Percentiles rank a stretch among this genome's conserved stretches.
These are phyloP conservation scores for Striga asiatica DNA, from an alignment of 257 asterid genomes.

Conservation along the genomic window DNA sequence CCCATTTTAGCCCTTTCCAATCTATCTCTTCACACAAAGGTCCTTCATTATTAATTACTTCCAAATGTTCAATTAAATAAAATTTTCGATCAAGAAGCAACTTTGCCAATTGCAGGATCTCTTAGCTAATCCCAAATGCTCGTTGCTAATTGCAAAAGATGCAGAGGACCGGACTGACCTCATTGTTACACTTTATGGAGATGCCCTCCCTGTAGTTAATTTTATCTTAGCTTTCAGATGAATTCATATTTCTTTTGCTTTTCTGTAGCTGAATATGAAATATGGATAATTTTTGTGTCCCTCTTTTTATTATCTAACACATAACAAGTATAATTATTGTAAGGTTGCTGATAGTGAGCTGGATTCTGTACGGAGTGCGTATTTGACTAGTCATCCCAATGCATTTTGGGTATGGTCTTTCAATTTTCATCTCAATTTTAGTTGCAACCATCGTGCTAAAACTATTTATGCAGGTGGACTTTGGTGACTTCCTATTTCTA, in stretches of 20 bases:
- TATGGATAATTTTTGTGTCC: too few relatives aligned
- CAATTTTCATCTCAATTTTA: background rate
- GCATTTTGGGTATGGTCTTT: background rate
- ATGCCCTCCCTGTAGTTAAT: background rate
- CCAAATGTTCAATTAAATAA: too few relatives aligned
- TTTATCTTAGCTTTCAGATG: background rate
- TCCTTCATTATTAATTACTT: too few relatives aligned
- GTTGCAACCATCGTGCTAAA: background rate
- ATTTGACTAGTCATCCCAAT: background rate
- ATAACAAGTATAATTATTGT: too few relatives aligned
- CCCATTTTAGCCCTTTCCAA: background rate
- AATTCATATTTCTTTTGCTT: too few relatives aligned
- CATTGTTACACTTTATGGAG: background rate
- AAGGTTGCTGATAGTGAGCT: background rate
- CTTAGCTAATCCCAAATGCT: background rate
- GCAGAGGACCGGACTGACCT: background rate
- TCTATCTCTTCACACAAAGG: background rate
- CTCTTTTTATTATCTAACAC: too few relatives aligned
- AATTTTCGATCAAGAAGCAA: too few relatives aligned
- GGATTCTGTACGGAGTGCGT: background rate
- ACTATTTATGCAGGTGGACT: background rate
- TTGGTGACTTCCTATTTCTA: constrained; percentile 61
- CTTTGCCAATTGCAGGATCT: background rate
- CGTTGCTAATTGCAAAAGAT: background rate
- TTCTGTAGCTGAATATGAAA: too few relatives aligned